Evolutionary conservation across 2,329 filamentous ascomycete genomes (phyloP), one percentile per base, ranked within the genome.

Genomic region (Phaeosphaeria sp.): DNA sequence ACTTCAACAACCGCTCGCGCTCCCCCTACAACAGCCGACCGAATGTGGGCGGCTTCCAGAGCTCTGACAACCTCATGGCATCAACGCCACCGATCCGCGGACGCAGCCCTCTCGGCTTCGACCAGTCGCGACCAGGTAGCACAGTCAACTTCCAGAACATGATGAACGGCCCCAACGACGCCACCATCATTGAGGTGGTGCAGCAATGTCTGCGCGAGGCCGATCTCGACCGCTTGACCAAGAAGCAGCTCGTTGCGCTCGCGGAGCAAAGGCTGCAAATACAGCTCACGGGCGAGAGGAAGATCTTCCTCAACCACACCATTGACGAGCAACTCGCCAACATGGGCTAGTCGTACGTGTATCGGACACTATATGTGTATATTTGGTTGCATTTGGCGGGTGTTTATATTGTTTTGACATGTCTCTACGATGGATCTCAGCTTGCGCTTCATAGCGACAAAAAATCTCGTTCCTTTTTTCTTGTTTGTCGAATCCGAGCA

Each of bases 171-270:
- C 91, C 92, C 0, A 91, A 90, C 64, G 93, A 98, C 69, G 82
- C 82, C 46, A 85, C 87, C 59, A 97, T 99, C 64, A 84, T 92
- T 18, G 91, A 96, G 60, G 91, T 91, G 1, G 94, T 98, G 61
- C 90, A 92, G 71, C 82, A 85, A 50, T 95, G 95, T 68, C 82
- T 99, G 61, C 80, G 84, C 17, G 94, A 97, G 71, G 93, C 97
- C 0, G 94, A 99, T 77, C 83, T 99, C 43, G 95, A 99, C 76
- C 94, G 86, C n/a, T 92, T 98, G 48, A 99, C 95, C 6, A 99
- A 98, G 88, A 99, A 99, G 82, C 94, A 98, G 80, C 80, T 87
- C 75, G 81, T 81, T 77, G 93, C 91, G 3, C 84, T 98, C 45
- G 93, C 97, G 13, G 95, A 99, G 81, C 93, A 97, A 81, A 87